Evolutionary conservation across 345 rosid species (phyloP), one percentile per base, ranked within the genome.

Genomic region (Citrus reticulata): DNA sequence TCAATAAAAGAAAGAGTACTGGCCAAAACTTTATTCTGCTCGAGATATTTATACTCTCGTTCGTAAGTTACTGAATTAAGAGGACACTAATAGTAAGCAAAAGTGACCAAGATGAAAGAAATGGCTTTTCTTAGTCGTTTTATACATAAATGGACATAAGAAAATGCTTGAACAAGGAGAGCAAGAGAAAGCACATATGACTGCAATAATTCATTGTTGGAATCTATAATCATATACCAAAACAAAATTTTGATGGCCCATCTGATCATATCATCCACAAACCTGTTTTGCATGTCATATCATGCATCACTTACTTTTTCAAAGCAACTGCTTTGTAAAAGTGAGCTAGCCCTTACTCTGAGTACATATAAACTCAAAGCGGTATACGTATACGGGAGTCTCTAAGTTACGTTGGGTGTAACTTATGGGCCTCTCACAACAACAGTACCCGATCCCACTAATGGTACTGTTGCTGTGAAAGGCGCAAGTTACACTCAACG

Each of bases 151-250:
- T 51, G 40, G 24, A 19, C 30, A 34, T 5, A 22, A 34, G 64
- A 22, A 30, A 54, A 49, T 22, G 46, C 40, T 22, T 32, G 66
- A 57, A 74, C 27, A 46, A 71, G 35, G n/a, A 20, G 20, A 40
- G 55, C 34, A 34, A 66, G 49, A 20, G 8, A 62, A 13, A 19
- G 49, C 24, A 10, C 24, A 46, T 14, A 37, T 51, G 74, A 57
- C 49, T 30, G 62, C 49, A 73, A 73, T 73, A 54, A 66, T 73
- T 35, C 59, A 66, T 72, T 68, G 54, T 46, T 46, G 51, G 35
- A 74, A 22, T 67, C 30, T 73, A 68, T 55, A 58, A 64, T 64
- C n/a, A 24, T 27, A 10, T 64, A 37, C 64, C 49, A 77, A 68
- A 30, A 40, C 60, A 39, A 68, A 20, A 77, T 77, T 34, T 60